phyloP scores from a whole-genome alignment of 306 rosid genomes.

The Prinsepia uniflora region DNA sequence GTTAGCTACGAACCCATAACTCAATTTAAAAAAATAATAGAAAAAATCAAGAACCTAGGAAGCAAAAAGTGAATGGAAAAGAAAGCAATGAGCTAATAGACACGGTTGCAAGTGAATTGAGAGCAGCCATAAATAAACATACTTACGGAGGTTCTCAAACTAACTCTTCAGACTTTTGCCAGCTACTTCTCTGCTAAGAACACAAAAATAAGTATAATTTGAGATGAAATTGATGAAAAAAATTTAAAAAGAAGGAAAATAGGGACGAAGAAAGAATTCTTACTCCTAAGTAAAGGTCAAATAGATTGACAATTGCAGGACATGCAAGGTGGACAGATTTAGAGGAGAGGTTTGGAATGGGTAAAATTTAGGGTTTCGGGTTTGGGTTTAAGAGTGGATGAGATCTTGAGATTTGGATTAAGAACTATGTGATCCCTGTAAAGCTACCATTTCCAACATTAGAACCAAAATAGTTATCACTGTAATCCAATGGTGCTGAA shows the following conservation, averaged over 20 bases:
- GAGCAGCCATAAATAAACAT: neutral
- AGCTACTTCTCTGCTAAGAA: constrained; percentile 50
- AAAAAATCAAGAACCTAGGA: no score
- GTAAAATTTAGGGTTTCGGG: no score
- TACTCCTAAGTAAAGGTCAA: constrained; percentile 90
- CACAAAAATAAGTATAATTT: neutral
- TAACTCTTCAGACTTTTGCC: constrained; percentile 61
- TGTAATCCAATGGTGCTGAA: no score
- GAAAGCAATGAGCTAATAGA: neutral
- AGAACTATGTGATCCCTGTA: no score
- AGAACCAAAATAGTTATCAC: no score
- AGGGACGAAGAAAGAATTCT: neutral
- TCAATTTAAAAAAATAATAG: no score
- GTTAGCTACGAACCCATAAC: no score
- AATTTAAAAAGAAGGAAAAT: neutral
- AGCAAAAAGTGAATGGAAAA: neutral
- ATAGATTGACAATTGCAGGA: constrained; percentile 69
- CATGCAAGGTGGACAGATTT: constrained; percentile 61
- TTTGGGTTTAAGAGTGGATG: no score
- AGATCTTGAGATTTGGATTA: no score
- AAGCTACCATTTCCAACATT: no score
- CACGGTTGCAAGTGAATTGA: neutral
- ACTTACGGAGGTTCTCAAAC: constrained; percentile 71
- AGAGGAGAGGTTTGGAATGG: no score
- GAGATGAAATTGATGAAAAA: neutral